Conservation (phyloP, 352 stramenopile genomes). For the Aphanomyces cochlioides region DNA sequence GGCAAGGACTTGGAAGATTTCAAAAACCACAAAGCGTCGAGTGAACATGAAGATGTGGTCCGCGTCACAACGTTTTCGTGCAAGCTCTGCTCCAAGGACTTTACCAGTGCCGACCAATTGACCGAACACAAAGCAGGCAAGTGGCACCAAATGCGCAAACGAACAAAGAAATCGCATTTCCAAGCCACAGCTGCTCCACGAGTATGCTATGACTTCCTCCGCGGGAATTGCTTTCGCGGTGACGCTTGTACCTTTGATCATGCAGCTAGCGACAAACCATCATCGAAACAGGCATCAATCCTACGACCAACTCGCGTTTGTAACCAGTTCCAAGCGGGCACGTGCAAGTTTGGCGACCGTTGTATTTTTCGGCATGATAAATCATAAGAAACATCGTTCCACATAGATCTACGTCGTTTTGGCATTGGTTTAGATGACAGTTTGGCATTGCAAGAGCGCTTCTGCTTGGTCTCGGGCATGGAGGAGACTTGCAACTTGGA, state of each 20-base stretch:
- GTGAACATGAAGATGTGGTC: slow-evolving; percentile 42
- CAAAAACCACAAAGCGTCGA: slow-evolving; percentile 48
- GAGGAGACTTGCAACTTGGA: slow-evolving; percentile 60
- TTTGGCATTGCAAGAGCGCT: slow-evolving; percentile 61
- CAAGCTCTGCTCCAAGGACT: slow-evolving; percentile 67
- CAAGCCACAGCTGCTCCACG: slow-evolving; percentile 39
- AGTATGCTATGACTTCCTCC: slow-evolving; percentile 82
- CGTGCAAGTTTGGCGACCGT: slow-evolving; percentile 67
- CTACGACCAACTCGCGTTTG: slow-evolving; percentile 56
- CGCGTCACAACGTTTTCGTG: slow-evolving; percentile 37
- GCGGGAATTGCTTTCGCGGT: slow-evolving; percentile 59
- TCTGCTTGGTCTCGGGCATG: slow-evolving; percentile 71
- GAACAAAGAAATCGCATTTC: slow-evolving; percentile 56
- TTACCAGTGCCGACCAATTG: slow-evolving; percentile 70
- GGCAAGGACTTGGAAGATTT: slow-evolving; percentile 68
- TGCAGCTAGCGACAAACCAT: slow-evolving; percentile 45
- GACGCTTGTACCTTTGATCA: slow-evolving; percentile 73
- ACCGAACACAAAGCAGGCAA: slow-evolving; percentile 74
- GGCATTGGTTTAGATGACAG: background rate
- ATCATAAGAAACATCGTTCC: slow-evolving; percentile 15
- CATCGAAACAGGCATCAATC: slow-evolving; percentile 51
- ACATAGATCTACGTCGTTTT: background rate
- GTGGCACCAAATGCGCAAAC: slow-evolving; percentile 73
- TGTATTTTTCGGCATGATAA: slow-evolving; percentile 65
- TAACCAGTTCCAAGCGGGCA: slow-evolving; percentile 45